phyloP scores from a whole-genome alignment of 768 basidiomycete species.

The Pisolithus sp. region DNA sequence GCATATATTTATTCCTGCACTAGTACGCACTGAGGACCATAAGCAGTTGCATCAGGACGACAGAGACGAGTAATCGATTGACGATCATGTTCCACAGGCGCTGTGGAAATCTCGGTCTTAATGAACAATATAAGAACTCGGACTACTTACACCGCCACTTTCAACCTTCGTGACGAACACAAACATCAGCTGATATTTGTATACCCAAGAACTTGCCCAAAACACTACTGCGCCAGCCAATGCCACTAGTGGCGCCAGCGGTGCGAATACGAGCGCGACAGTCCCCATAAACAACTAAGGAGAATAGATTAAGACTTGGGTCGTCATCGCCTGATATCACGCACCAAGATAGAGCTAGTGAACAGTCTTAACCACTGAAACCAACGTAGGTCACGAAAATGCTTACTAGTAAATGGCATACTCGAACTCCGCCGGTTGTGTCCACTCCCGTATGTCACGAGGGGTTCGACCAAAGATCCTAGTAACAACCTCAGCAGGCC shows the following conservation, averaged over 20 bases:
- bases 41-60: slow-evolving; percentile 81
- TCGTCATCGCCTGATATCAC: slow-evolving; percentile 13
- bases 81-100: slow-evolving; percentile 91
- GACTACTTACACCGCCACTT: slow-evolving; percentile 75
- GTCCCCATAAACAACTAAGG: slow-evolving; percentile 77
- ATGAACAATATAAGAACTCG: not conserved
- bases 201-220: slow-evolving; percentile 81
- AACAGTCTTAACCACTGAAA: not conserved
- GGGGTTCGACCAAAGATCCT: slow-evolving; percentile 85
- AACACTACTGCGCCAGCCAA: slow-evolving; percentile 80
- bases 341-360: slow-evolving; percentile 49
- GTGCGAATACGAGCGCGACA: slow-evolving; percentile 92
- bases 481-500: slow-evolving; percentile 1
- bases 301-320: slow-evolving; percentile 4
- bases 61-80: slow-evolving; percentile 76
- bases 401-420: slow-evolving; percentile 80
- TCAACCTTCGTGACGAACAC: slow-evolving; percentile 86
- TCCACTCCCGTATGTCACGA: slow-evolving; percentile 85
- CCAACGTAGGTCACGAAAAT: not conserved
- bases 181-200: slow-evolving; percentile 98
- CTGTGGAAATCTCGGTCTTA: slow-evolving; percentile 31
- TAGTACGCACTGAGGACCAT: slow-evolving; percentile 75
- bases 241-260: slow-evolving; percentile 85
- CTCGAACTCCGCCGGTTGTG: slow-evolving; percentile 84
- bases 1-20: not conserved